Evolutionary conservation across 148 eudicot genomes (phyloP).

Genomic region (Arbutus unedo): DNA sequence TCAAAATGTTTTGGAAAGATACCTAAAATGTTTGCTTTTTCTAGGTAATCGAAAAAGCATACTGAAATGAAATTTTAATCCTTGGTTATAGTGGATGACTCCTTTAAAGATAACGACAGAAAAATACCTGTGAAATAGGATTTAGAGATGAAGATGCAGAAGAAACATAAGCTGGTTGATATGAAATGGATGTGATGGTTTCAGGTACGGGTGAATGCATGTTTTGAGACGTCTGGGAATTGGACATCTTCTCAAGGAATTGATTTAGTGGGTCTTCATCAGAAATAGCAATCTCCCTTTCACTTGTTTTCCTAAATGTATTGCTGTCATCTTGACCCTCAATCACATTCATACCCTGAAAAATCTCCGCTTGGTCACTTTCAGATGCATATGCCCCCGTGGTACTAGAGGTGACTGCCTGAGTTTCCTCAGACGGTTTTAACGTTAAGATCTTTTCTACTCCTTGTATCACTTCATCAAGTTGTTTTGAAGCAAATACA

Average conservation of each 20-base stretch:
- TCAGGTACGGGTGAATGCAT: background rate
- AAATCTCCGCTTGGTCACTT: conserved; percentile 24
- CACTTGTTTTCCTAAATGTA: conserved; percentile 11
- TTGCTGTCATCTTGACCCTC: conserved; percentile 15
- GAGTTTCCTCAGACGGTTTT: conserved; percentile 18
- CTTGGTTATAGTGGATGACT: background rate
- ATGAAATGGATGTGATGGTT: conserved; percentile 4
- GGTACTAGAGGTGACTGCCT: conserved; percentile 19
- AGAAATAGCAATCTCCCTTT: conserved; percentile 13
- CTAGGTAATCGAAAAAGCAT: background rate
- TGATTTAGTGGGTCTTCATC: conserved; percentile 12
- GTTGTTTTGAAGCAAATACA: conserved; percentile 25
- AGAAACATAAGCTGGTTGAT: conserved; percentile 13
- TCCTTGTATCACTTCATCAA: conserved; percentile 21
- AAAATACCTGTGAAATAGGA: conserved; percentile 21
- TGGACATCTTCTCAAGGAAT: conserved; percentile 8
- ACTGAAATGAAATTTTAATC: background rate
- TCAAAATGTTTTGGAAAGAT: background rate
- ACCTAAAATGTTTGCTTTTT: background rate
- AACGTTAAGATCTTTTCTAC: conserved; percentile 23
- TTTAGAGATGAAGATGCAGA: conserved; percentile 17
- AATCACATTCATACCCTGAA: conserved; percentile 11
- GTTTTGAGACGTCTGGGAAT: conserved; percentile 2
- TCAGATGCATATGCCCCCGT: conserved; percentile 21
- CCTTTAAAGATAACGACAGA: background rate